Percentiles rank a stretch among this genome's conserved stretches.
These are phyloP conservation scores for Macadamia integrifolia DNA, from an alignment of 164 flowering plant genomes.

Conservation along the genomic window DNA sequence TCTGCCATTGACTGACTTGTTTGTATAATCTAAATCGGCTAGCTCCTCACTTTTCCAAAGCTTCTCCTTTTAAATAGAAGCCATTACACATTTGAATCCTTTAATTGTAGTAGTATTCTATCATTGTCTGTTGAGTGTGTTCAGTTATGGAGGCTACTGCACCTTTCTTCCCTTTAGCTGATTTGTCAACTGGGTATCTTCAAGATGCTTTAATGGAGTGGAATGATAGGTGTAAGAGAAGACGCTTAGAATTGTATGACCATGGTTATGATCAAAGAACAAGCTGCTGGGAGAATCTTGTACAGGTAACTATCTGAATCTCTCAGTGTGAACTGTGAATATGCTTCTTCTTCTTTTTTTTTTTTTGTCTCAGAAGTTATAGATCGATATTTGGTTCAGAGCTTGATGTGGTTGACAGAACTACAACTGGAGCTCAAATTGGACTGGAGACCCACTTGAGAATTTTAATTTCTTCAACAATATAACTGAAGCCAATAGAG, in stretches of 20 bases:
- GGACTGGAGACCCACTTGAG: background rate
- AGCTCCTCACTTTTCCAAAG: conserved; percentile 2
- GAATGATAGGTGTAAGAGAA: conserved; percentile 36
- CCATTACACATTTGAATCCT: background rate
- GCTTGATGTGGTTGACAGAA: background rate
- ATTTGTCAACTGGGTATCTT: conserved; percentile 57
- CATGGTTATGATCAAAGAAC: conserved; percentile 9
- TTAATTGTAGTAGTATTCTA: background rate
- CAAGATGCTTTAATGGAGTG: conserved; percentile 60
- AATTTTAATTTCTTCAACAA: background rate
- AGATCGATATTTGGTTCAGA: background rate
- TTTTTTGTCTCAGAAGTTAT: too few relatives aligned
- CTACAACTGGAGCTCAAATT: background rate
- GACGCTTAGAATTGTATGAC: conserved; percentile 24
- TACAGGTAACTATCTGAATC: conserved; percentile 12
- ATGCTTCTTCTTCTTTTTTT: too few relatives aligned
- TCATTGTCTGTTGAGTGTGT: conserved; percentile 1
- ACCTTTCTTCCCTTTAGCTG: conserved; percentile 20
- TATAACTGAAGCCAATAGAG: background rate
- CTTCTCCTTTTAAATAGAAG: conserved; percentile 11
- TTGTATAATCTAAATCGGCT: conserved; percentile 14
- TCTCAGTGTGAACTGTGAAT: too few relatives aligned
- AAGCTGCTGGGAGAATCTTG: conserved; percentile 7
- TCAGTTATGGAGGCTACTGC: conserved; percentile 32
- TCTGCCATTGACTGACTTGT: conserved; percentile 44